Conservation (phyloP, 257 asterid genomes). For the Solanum dulcamara region DNA sequence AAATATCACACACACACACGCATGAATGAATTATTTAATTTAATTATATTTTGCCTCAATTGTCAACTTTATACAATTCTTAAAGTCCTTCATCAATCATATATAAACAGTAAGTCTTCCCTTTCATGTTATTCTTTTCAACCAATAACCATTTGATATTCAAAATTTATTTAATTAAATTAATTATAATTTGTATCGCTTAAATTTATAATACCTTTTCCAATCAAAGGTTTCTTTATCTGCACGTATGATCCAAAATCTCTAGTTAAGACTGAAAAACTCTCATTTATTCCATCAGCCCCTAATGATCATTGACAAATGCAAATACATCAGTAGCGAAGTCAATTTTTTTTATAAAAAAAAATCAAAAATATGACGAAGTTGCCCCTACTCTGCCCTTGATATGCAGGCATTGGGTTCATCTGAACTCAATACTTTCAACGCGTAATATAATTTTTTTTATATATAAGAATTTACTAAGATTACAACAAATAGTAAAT, state of each 20-base stretch:
- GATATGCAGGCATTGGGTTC: not conserved
- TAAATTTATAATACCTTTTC: no score
- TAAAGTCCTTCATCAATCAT: not conserved
- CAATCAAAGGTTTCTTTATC: no score
- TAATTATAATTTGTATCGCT: not conserved
- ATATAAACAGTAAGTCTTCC: not conserved
- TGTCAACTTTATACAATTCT: not conserved
- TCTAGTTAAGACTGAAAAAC: no score
- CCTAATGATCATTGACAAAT: not conserved
- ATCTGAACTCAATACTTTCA: not conserved
- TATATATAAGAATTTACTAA: not conserved
- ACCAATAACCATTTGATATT: not conserved
- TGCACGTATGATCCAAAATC: no score
- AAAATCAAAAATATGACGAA: not conserved
- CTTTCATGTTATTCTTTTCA: not conserved
- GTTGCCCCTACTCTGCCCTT: not conserved
- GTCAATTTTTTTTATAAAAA: not conserved
- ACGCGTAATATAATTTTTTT: not conserved
- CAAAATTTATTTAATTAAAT: not conserved
- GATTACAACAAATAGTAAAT: not conserved
- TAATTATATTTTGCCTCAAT: not conserved
- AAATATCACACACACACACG: not conserved
- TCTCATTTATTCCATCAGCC: not conserved
- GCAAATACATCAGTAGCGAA: not conserved
- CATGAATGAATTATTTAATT: not conserved